phyloP scores from a whole-genome alignment of 2,329 filamentous ascomycete genomes.

The Exophiala xenobiotica region DNA sequence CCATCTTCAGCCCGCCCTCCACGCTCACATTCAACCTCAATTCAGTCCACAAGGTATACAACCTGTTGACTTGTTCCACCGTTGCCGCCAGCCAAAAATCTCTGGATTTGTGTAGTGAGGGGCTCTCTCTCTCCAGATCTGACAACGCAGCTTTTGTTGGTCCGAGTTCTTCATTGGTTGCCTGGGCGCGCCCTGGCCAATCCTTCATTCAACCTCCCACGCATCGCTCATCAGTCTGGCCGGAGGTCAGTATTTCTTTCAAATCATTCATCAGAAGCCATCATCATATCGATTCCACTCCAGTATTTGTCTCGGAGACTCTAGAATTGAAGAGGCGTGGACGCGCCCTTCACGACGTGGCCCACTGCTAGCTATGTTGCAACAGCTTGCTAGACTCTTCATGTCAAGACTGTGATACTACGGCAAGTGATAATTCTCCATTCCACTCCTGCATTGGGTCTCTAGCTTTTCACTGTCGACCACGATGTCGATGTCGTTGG shows the following conservation, averaged over 20 bases:
- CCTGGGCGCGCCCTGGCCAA: neutral
- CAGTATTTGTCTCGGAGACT: too few relatives aligned
- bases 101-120: neutral
- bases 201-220: neutral
- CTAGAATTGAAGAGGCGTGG: neutral
- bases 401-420: neutral
- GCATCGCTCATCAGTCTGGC: neutral
- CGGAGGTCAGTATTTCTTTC: too few relatives aligned
- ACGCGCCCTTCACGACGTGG: neutral
- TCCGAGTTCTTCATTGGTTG: neutral
- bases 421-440: neutral
- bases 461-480: too few relatives aligned
- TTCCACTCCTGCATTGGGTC: too few relatives aligned
- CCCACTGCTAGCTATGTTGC: neutral
- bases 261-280: too few relatives aligned
- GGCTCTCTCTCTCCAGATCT: neutral
- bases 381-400: neutral
- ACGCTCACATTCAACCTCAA: conserved; percentile 2
- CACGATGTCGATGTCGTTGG: too few relatives aligned
- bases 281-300: too few relatives aligned
- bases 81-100: neutral
- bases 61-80: too few relatives aligned
- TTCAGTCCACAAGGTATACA: neutral
- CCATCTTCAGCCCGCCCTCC: conserved; percentile 3
- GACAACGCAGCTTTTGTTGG: neutral